Evolutionary conservation across 176 grass and related monocot genomes (phyloP).

Genomic region (Alopecurus myosuroides): DNA sequence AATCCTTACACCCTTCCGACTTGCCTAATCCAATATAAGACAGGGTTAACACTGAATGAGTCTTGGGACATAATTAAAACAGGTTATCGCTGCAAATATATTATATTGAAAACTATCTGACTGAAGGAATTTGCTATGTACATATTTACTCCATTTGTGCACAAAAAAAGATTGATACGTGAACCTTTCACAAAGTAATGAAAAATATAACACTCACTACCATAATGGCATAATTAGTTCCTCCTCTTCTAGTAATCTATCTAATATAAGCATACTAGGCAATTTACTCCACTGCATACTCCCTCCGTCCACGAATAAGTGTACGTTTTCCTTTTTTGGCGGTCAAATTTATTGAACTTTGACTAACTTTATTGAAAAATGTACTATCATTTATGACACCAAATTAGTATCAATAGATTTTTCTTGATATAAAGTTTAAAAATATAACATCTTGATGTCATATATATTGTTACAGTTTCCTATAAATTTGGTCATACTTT

Average conservation of each 20-base stretch:
- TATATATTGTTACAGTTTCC: too few species aligned
- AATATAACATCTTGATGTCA: too few species aligned
- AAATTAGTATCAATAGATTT: too few species aligned
- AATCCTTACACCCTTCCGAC: constrained; percentile 73
- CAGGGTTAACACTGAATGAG: not conserved
- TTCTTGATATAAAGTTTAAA: too few species aligned
- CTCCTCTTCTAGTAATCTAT: not conserved
- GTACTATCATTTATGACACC: too few species aligned
- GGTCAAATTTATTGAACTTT: too few species aligned
- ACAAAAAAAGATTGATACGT: not conserved
- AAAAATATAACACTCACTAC: not conserved
- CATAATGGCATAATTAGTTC: not conserved
- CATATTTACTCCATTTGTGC: not conserved
- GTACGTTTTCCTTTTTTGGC: too few species aligned
- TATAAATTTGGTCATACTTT: too few species aligned
- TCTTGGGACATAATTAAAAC: not conserved
- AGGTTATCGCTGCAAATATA: not conserved
- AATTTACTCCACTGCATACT: not conserved
- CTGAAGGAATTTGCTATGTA: not conserved
- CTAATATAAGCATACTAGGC: not conserved
- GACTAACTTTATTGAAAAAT: too few species aligned
- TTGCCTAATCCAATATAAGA: constrained; percentile 47
- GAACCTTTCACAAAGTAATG: not conserved
- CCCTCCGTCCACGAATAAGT: too few species aligned
- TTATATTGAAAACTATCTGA: not conserved